phyloP scores from a whole-genome alignment of 179 eudicot genomes.

The Pouteria campechiana region DNA sequence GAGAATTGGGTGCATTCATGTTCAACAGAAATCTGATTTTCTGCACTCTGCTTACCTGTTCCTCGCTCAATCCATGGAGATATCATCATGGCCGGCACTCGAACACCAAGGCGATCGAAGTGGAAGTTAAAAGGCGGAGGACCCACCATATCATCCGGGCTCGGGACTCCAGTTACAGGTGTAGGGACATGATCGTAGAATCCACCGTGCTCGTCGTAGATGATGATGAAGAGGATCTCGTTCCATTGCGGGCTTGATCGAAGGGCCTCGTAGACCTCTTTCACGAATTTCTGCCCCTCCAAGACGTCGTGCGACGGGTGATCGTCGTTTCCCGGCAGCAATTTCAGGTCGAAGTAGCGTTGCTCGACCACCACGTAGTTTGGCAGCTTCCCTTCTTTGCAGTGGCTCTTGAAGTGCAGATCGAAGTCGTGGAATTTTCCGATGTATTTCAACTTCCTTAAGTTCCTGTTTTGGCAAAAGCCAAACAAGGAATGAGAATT shows the following conservation, averaged over 20 bases:
- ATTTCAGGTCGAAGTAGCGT: conserved; percentile 37
- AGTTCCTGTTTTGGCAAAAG: conserved; percentile 29
- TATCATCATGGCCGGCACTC: conserved; percentile 70
- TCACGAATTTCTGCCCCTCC: conserved; percentile 57
- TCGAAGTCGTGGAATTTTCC: conserved; percentile 55
- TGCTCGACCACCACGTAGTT: conserved; percentile 78
- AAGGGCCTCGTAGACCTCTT: conserved; percentile 67
- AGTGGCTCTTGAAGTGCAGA: conserved; percentile 52
- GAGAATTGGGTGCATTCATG: too few species aligned
- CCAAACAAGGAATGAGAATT: conserved; percentile 4
- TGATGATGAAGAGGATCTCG: conserved; percentile 51
- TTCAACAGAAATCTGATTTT: too few species aligned
- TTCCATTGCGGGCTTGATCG: conserved; percentile 93
- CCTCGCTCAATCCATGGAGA: conserved; percentile 85
- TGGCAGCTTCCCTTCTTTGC: conserved; percentile 74
- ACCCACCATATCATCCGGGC: conserved; percentile 57
- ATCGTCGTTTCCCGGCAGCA: conserved; percentile 67
- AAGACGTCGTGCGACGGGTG: conserved; percentile 83
- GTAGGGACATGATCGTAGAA: conserved; percentile 82
- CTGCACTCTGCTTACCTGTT: conserved; percentile 66
- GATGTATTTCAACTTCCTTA: conserved; percentile 56
- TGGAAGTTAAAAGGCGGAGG: conserved; percentile 35
- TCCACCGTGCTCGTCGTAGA: conserved; percentile 89
- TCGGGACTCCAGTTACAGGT: conserved; percentile 50
- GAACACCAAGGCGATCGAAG: conserved; percentile 53